phyloP scores from a whole-genome alignment of 345 rosid species.

The Cochlearia excelsa region DNA sequence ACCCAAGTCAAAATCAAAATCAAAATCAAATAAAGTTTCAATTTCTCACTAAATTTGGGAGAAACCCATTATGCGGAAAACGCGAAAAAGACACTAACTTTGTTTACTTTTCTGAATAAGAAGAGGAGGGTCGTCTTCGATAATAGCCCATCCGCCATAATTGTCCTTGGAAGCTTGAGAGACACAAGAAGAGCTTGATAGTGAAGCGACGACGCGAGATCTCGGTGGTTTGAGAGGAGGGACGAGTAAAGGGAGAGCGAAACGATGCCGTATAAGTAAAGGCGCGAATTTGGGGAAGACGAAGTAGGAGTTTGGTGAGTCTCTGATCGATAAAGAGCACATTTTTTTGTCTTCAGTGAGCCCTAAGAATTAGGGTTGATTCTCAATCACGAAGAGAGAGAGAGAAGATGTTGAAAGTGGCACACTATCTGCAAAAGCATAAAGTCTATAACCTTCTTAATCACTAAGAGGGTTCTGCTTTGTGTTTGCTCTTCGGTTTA shows the following conservation, averaged over 20 bases:
- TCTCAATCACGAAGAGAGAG: constrained; percentile 10
- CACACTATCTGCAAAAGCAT: too few relatives aligned
- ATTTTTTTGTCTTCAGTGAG: constrained; percentile 24
- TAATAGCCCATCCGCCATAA: constrained; percentile 65
- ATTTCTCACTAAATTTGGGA: neutral
- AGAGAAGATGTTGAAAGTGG: constrained; percentile 12
- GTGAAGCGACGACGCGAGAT: constrained; percentile 42
- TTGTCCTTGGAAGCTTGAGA: constrained; percentile 36
- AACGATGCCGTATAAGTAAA: constrained; percentile 42
- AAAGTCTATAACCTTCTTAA: too few relatives aligned
- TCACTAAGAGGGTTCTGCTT: too few relatives aligned
- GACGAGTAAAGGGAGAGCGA: constrained; percentile 29
- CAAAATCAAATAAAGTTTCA: neutral
- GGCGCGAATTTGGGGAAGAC: constrained; percentile 34
- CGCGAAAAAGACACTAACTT: constrained; percentile 37
- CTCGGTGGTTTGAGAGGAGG: constrained; percentile 32
- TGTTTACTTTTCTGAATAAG: constrained; percentile 26
- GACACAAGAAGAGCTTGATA: constrained; percentile 53
- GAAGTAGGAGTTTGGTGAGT: constrained; percentile 28
- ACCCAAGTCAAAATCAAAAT: neutral
- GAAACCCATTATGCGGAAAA: neutral
- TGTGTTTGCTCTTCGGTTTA: too few relatives aligned
- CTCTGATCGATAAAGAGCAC: constrained; percentile 32
- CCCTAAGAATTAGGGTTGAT: constrained; percentile 22
- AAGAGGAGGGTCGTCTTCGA: constrained; percentile 40